Evolutionary conservation across 2,329 filamentous ascomycete genomes (phyloP).

Genomic region (Penicillium sclerotiorum): DNA sequence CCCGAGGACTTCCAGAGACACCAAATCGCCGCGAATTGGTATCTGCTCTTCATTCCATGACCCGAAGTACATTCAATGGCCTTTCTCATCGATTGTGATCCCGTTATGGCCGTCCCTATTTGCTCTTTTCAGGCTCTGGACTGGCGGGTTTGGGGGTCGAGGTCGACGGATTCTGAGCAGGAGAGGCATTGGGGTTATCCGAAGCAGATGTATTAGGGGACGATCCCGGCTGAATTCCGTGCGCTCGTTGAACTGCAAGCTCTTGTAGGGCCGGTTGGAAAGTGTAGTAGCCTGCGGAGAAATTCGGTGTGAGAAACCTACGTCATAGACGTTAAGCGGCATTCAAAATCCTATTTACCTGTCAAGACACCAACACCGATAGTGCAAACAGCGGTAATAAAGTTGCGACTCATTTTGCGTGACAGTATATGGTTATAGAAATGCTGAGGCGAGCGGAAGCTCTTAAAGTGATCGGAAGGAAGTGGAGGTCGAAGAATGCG

Average conservation of each 20-base stretch:
- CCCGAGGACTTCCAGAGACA: neutral
- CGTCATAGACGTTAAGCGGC: neutral
- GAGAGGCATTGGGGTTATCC: constrained; percentile 3
- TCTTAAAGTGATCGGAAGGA: constrained; percentile 8
- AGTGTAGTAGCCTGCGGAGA: constrained; percentile 43
- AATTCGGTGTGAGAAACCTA: constrained; percentile 17
- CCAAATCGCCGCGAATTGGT: neutral
- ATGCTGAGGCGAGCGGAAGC: neutral
- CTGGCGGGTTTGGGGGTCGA: constrained; percentile 1
- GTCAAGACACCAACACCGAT: constrained; percentile 45
- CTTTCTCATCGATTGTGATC: neutral
- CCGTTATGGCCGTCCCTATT: neutral
- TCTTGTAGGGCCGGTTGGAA: constrained; percentile 47
- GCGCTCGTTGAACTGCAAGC: constrained; percentile 34
- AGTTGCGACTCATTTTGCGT: constrained; percentile 39
- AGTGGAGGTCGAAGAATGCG: constrained; percentile 17
- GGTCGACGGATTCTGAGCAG: neutral
- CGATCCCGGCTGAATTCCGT: constrained; percentile 12
- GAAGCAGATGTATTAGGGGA: neutral
- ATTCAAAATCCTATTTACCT: constrained; percentile 26
- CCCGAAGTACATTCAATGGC: neutral
- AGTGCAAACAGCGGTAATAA: constrained; percentile 40
- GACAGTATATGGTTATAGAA: neutral
- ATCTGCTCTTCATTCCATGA: neutral
- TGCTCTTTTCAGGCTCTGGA: constrained; percentile 1